Evolutionary conservation across 2,329 filamentous ascomycete genomes (phyloP).

Genomic region (Microascus cirrosus): DNA sequence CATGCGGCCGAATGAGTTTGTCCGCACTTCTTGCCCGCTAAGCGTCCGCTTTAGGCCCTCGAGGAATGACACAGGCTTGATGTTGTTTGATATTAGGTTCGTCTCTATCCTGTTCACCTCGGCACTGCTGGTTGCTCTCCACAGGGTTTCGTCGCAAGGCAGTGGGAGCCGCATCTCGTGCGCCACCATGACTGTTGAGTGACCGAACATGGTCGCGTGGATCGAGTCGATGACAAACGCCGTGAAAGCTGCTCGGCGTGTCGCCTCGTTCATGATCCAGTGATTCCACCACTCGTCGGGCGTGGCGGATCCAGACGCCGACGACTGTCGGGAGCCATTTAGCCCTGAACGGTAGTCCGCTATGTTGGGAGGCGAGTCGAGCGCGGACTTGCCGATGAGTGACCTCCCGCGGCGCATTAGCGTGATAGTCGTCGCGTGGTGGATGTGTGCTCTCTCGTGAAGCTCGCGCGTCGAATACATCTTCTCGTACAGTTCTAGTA

Average conservation of each 20-base stretch:
- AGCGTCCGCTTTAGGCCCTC: constrained; percentile 85
- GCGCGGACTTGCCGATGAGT: constrained; percentile 71
- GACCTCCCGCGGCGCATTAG: constrained; percentile 91
- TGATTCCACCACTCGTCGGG: constrained; percentile 89
- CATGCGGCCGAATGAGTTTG: constrained; percentile 86
- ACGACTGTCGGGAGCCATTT: constrained; percentile 48
- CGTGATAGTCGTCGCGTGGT: constrained; percentile 90
- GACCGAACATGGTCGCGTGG: constrained; percentile 95
- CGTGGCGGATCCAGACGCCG: constrained; percentile 49
- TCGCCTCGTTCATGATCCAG: constrained; percentile 93
- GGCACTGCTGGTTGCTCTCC: constrained; percentile 78
- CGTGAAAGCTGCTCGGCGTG: constrained; percentile 78
- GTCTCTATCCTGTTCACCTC: constrained; percentile 80
- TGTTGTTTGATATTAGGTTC: constrained; percentile 66
- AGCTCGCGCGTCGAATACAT: constrained; percentile 89
- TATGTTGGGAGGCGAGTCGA: constrained; percentile 72
- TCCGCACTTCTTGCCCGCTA: constrained; percentile 73
- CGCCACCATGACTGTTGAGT: constrained; percentile 92
- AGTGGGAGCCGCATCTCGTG: constrained; percentile 88
- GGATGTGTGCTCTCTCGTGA: constrained; percentile 91
- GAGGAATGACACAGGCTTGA: constrained; percentile 78
- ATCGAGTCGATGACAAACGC: constrained; percentile 94
- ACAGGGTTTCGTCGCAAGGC: constrained; percentile 85
- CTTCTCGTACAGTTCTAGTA: constrained; percentile 93
- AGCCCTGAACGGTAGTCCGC: constrained; percentile 42